Base-by-base conservation (phyloP, 768 basidiomycete species). In the Leccinum rimulosum region DNA sequence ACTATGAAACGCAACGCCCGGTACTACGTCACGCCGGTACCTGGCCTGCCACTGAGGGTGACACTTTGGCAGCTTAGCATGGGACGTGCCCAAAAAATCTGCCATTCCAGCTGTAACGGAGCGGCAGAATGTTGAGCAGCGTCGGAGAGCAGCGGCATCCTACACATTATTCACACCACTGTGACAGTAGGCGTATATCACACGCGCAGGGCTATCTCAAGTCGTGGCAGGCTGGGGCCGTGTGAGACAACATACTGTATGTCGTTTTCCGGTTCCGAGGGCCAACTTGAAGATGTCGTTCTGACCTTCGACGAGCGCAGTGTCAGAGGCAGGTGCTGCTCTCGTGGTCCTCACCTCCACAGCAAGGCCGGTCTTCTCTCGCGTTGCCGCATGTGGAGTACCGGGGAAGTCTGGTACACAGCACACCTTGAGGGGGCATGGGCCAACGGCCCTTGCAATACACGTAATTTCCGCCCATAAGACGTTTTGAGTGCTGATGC, bases 261-360 rank as follows among this genome's bases (percentile, higher is more conserved):
- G 43, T 6, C 57, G 56, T 57, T 50, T 35, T 60, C 58, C 70
- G 66, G 69, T 56, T 61, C 70, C 68, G 70, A 70, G 63, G 65
- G 48, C 28, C 60, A 40, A 25, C 25, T 25, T 25, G 25, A 25
- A 54, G 58, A 25, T 19, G 19, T 6, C 6, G 43, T 45, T 45
- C 64, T 56, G 61, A 62, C 61, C 60, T 55, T 59, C 36, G 50
- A 35, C 33, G 35, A 57, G 61, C 50, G 36, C 56, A 60, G 52
- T 43, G 58, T 51, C 53, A 40, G 55, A 27, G 64, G 52, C 55
- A 48, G 31, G 56, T 59, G 59, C 47, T 52, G 12, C 50, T 60
- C 54, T 55, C 57, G 54, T 59, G 54, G 49, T 36, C 70, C 67
- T 61, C 57, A 25, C 64, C 59, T 59, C 35, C 52, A 52, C 59